phyloP scores from a whole-genome alignment of 176 grass and related monocot genomes.

The Triticum urartu region DNA sequence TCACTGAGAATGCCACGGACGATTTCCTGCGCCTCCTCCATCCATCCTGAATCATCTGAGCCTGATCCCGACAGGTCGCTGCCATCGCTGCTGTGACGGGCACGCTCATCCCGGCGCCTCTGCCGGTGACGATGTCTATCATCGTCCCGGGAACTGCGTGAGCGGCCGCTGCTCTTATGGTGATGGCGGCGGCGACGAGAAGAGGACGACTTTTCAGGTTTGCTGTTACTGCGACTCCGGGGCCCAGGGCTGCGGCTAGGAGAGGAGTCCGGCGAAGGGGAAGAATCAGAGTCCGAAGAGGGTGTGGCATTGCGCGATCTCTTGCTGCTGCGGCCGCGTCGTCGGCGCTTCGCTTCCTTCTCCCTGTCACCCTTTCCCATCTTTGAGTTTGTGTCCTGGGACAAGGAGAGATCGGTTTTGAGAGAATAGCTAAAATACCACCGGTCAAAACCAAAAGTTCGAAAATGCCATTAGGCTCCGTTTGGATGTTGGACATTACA shows the following conservation, averaged over 20 bases:
- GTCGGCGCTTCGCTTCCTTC: constrained; percentile 38
- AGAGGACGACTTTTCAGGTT: constrained; percentile 33
- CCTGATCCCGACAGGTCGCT: constrained; percentile 15
- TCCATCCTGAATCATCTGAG: constrained; percentile 24
- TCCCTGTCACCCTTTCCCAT: constrained; percentile 26
- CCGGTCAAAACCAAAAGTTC: too few relatives aligned
- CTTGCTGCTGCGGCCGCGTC: constrained; percentile 43
- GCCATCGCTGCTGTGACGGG: too few relatives aligned
- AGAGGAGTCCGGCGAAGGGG: constrained; percentile 29
- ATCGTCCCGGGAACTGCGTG: constrained; percentile 40
- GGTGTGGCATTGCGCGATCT: constrained; percentile 23
- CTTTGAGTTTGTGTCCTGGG: background rate
- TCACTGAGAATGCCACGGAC: constrained; percentile 52
- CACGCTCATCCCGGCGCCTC: constrained; percentile 15
- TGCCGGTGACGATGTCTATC: constrained; percentile 5
- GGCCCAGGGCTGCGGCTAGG: constrained; percentile 46
- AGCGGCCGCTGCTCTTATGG: constrained; percentile 39
- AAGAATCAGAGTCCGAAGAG: constrained; percentile 7
- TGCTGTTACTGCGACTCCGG: constrained; percentile 36
- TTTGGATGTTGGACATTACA: too few relatives aligned
- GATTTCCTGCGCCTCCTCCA: constrained; percentile 56
- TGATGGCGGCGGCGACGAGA: constrained; percentile 36
- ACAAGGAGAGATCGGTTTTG: background rate
- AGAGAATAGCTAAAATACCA: too few relatives aligned
- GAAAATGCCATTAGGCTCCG: too few relatives aligned